phyloP scores from a whole-genome alignment of 139 green algal genomes.

The Micractinium conductrix region DNA sequence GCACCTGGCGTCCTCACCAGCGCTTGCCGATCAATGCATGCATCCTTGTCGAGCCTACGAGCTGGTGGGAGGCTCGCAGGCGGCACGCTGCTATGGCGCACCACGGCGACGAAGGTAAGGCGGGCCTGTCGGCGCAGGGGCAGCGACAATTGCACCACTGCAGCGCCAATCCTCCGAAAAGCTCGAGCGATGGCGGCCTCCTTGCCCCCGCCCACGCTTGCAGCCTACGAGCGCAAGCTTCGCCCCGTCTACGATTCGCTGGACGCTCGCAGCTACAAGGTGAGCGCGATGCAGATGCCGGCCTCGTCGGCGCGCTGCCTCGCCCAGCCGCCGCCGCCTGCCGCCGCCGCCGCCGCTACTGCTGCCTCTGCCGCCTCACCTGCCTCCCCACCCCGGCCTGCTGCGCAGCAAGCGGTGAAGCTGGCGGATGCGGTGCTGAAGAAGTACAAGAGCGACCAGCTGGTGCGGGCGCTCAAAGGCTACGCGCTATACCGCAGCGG shows the following conservation, averaged over 20 bases:
- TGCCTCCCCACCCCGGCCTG: background rate
- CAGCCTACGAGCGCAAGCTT: slow-evolving; percentile 66
- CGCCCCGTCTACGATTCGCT: slow-evolving; percentile 82
- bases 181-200: no score
- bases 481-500: slow-evolving; percentile 59
- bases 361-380: background rate
- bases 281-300: slow-evolving; percentile 2
- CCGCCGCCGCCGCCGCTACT: background rate
- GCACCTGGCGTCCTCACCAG: no score
- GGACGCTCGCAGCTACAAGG: slow-evolving; percentile 79
- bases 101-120: no score
- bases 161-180: no score
- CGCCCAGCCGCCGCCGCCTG: background rate
- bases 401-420: slow-evolving; percentile 72
- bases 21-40: no score
- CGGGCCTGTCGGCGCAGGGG: no score
- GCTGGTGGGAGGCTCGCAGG: no score
- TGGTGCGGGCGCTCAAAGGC: slow-evolving; percentile 69
- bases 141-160: no score
- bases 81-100: no score
- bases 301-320: background rate
- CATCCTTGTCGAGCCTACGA: no score
- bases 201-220: no score
- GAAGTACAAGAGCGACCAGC: slow-evolving; percentile 66
- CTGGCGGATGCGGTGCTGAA: slow-evolving; percentile 62